Evolutionary conservation across 2,329 filamentous ascomycete genomes (phyloP), one percentile per base, ranked within the genome.

Genomic region (Paramyrothecium sp.): DNA sequence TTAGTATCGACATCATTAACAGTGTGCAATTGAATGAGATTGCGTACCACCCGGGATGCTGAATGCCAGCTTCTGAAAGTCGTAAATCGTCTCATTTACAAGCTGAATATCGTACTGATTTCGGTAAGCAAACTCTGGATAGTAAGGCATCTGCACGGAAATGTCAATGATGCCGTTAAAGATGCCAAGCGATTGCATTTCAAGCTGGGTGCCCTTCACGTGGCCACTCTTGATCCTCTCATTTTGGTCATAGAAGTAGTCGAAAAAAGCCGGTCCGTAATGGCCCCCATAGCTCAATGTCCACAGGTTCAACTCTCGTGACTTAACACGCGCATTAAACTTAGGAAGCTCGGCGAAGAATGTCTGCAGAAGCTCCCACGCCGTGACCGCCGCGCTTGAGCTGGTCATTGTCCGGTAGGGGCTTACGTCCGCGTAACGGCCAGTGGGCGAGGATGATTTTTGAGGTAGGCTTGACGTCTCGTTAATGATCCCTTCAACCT

Each of bases 151-250:
- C 22, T 60, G 58, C 5, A 60, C 57, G 2, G 23, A 20, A 0
- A 55, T 54, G 26, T 60, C 58, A 2, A 60, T 55, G 11, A 60
- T 60, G 2, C 58, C 58, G 22, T 60, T 60, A 30, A 58, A 54
- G 19, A 60, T 60, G 7, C 58, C 58, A 7, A 60, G 56, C 16
- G 54, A 56, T 34, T 58, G 52, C 56, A 60, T 58, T 4, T 56
- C 22, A 7, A 60, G 56, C 46, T 60, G 58, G 33, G 52, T 54
- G 20, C 56, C 58, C 23, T 60, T 52, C 13, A 49, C 47, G 0
- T 52, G 47, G 11, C 47, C 26, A 13, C 46, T 22, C 4, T 58
- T 34, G 2, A 60, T 41, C 7, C 50, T 51, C 7, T 58, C 46
- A 34, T 60, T 60, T 44, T 58, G 52, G 19, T 55, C 44, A 13